phyloP scores from a whole-genome alignment of 257 asterid genomes.

The Solanum okadae region DNA sequence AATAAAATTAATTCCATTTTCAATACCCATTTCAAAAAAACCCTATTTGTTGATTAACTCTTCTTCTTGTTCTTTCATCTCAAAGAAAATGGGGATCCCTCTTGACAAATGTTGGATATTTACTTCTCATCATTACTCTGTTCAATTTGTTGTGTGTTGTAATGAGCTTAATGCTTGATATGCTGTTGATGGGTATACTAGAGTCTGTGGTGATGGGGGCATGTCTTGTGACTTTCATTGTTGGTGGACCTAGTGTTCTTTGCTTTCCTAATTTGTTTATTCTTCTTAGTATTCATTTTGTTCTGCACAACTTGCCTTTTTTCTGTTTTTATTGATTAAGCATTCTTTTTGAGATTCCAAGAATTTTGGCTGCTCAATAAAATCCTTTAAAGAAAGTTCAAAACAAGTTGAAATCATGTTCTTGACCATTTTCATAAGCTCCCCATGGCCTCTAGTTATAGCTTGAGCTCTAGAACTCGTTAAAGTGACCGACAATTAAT shows the following conservation, averaged over 20 bases:
- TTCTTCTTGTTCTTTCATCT: too few relatives aligned
- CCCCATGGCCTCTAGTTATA: conserved; percentile 48
- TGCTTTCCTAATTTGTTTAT: conserved; percentile 16
- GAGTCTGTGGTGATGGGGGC: too few relatives aligned
- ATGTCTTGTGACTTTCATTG: too few relatives aligned
- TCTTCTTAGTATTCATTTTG: conserved; percentile 14
- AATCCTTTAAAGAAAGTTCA: background rate
- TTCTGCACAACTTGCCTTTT: conserved; percentile 5
- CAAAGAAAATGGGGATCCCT: too few relatives aligned
- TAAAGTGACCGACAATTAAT: conserved; percentile 25
- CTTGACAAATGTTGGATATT: too few relatives aligned
- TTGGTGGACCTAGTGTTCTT: background rate
- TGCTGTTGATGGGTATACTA: too few relatives aligned
- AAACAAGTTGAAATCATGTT: conserved; percentile 28
- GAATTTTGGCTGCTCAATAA: conserved; percentile 35
- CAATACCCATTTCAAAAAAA: too few relatives aligned
- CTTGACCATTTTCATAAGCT: conserved; percentile 84
- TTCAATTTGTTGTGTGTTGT: too few relatives aligned
- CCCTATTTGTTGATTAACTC: too few relatives aligned
- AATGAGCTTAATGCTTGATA: too few relatives aligned
- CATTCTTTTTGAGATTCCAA: conserved; percentile 13
- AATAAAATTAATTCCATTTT: too few relatives aligned
- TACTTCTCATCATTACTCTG: too few relatives aligned
- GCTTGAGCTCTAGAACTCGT: conserved; percentile 34
- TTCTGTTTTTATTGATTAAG: background rate